A percentile compares a stretch with the other conserved stretches of the same genome.
phyloP scores from a whole-genome alignment of 2,329 filamentous ascomycete genomes.

The Aspergillus quadrilineatus region DNA sequence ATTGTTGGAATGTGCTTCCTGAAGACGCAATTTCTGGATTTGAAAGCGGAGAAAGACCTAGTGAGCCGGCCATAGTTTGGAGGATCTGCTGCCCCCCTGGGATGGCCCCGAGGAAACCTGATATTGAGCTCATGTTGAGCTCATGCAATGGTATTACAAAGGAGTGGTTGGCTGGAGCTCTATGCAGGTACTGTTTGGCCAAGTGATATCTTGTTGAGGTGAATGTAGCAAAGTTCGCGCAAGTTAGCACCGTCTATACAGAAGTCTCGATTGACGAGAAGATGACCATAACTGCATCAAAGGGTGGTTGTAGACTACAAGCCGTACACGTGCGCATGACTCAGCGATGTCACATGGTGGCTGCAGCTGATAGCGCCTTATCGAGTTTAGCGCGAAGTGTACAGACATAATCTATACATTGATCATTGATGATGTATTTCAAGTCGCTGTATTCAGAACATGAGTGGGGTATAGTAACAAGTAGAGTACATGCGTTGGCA shows the following conservation, averaged over 20 bases:
- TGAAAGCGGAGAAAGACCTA: slow-evolving; percentile 28
- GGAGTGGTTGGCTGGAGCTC: no score
- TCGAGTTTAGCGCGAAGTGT: not conserved
- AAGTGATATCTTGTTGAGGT: no score
- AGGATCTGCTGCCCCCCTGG: slow-evolving; percentile 39
- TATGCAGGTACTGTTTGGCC: no score
- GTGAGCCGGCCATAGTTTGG: slow-evolving; percentile 31
- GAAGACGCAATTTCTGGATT: slow-evolving; percentile 9
- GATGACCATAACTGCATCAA: not conserved
- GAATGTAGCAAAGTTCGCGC: no score
- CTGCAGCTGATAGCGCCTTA: not conserved
- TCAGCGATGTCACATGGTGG: slow-evolving; percentile 8
- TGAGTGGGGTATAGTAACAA: slow-evolving; percentile 9
- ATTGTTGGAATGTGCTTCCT: slow-evolving; percentile 26
- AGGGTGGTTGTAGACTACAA: not conserved
- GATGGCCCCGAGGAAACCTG: slow-evolving; percentile 22
- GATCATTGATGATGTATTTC: not conserved
- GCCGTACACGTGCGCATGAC: slow-evolving; percentile 4
- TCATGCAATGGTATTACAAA: not conserved
- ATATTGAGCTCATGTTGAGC: slow-evolving; percentile 8
- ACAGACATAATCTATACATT: not conserved
- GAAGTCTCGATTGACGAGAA: not conserved
- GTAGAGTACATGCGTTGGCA: not conserved
- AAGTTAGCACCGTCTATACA: not conserved
- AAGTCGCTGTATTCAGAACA: not conserved